Evolutionary conservation across 2,329 filamentous ascomycete genomes (phyloP).

Genomic region (Penicillium sp.): DNA sequence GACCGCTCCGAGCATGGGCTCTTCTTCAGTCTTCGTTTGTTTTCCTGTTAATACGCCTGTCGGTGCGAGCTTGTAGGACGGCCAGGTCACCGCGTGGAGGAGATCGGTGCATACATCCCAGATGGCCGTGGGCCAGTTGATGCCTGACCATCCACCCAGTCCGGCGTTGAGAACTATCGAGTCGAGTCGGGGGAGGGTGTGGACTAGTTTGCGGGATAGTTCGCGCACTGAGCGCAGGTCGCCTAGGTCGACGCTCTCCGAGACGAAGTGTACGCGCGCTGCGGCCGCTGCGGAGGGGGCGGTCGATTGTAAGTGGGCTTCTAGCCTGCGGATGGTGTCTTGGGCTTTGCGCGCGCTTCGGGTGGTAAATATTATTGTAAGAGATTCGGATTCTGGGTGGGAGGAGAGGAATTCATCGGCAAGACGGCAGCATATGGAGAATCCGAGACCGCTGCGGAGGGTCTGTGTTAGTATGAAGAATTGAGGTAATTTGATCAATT

Average conservation of each 20-base stretch:
- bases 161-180: conserved; percentile 82
- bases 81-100: conserved; percentile 70
- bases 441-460: conserved; percentile 72
- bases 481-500: not conserved
- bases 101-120: conserved; percentile 61
- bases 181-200: conserved; percentile 68
- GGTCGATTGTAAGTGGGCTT: conserved; percentile 57
- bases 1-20: conserved; percentile 70
- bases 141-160: conserved; percentile 79
- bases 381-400: conserved; percentile 63
- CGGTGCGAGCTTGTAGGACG: conserved; percentile 68
- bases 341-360: conserved; percentile 71
- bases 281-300: conserved; percentile 42
- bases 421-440: conserved; percentile 76
- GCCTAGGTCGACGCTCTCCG: conserved; percentile 60
- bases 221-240: conserved; percentile 56
- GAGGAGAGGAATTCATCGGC: conserved; percentile 84
- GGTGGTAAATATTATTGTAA: conserved; percentile 81
- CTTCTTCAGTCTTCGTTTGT: conserved; percentile 46
- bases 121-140: conserved; percentile 66
- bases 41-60: conserved; percentile 55
- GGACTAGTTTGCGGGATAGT: conserved; percentile 52
- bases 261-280: conserved; percentile 51
- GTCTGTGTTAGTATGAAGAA: conserved; percentile 11
- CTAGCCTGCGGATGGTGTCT: conserved; percentile 66